Conservation (phyloP, 805 yeast species). For the Hanseniaspora valbyensis region DNA sequence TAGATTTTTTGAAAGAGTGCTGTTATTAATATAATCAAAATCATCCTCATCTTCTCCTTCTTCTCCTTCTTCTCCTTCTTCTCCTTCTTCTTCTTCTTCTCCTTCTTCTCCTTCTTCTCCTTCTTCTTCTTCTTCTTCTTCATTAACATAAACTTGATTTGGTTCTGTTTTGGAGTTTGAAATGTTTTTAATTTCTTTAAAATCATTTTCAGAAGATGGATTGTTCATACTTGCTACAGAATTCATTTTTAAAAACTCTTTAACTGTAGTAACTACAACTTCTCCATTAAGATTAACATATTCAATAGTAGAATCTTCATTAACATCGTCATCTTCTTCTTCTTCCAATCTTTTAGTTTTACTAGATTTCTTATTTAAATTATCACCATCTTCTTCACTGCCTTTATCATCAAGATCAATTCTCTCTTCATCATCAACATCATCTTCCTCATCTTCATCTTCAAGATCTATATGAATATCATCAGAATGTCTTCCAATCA, state of each 20-base stretch:
- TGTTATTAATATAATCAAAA: slow-evolving; percentile 17
- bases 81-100: too few relatives aligned
- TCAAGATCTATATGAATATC: slow-evolving; percentile 14
- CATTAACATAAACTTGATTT: slow-evolving; percentile 11
- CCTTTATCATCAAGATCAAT: slow-evolving; percentile 17
- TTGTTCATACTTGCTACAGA: slow-evolving; percentile 30
- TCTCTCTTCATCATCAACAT: slow-evolving; percentile 19
- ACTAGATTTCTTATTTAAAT: too few relatives aligned
- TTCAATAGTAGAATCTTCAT: slow-evolving; percentile 16
- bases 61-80: slow-evolving; percentile 17
- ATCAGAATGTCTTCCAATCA: slow-evolving; percentile 16
- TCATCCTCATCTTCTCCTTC: slow-evolving; percentile 27
- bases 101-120: too few relatives aligned
- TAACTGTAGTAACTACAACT: slow-evolving; percentile 8
- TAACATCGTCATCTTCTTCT: slow-evolving; percentile 22
- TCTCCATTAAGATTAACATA: slow-evolving; percentile 10
- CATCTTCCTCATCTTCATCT: too few relatives aligned
- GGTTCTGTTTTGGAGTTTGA: neutral
- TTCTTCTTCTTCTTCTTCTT: too few relatives aligned
- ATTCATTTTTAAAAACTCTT: slow-evolving; percentile 37
- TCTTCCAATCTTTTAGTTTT: too few relatives aligned
- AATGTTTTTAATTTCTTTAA: slow-evolving; percentile 2
- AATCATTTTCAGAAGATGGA: neutral
- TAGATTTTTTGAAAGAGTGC: too few relatives aligned
- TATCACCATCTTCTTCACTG: slow-evolving; percentile 26